These are phyloP conservation scores for Phytopythium oedochilum DNA, from an alignment of 352 stramenopile genomes.

Conservation along the genomic window DNA sequence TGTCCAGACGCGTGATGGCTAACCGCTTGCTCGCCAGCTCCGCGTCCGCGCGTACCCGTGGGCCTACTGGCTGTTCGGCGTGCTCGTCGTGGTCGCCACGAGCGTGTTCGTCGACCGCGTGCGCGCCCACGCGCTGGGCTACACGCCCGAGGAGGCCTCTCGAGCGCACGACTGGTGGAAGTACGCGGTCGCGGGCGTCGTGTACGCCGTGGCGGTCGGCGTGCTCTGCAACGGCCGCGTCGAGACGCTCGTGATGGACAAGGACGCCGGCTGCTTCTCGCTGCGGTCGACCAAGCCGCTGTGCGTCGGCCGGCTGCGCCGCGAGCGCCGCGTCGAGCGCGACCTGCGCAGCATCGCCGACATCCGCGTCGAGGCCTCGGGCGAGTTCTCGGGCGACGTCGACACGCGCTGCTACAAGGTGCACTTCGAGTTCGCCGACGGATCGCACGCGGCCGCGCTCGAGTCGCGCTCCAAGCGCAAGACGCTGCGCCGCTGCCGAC, in stretches of 20 bases:
- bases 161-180: constrained; percentile 49
- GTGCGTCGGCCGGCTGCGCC: constrained; percentile 28
- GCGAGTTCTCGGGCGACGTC: constrained; percentile 61
- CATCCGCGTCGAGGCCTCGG: constrained; percentile 56
- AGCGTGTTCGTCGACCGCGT: constrained; percentile 58
- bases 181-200: constrained; percentile 48
- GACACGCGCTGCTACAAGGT: constrained; percentile 70
- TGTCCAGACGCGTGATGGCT: too few relatives aligned
- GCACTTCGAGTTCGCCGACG: constrained; percentile 71
- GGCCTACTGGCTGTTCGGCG: constrained; percentile 49
- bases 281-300: constrained; percentile 52
- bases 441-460: constrained; percentile 38
- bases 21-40: too few relatives aligned
- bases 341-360: constrained; percentile 53
- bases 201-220: constrained; percentile 38
- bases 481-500: constrained; percentile 39
- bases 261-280: constrained; percentile 25
- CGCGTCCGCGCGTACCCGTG: constrained; percentile 57
- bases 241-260: constrained; percentile 59
- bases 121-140: constrained; percentile 17
- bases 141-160: constrained; percentile 2
- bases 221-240: constrained; percentile 51
- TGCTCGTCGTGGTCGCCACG: constrained; percentile 42
- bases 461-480: constrained; percentile 60
- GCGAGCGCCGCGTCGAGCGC: constrained; percentile 33